phyloP scores from a whole-genome alignment of 495 filamentous ascomycete species.

The Neurospora cerealis region DNA sequence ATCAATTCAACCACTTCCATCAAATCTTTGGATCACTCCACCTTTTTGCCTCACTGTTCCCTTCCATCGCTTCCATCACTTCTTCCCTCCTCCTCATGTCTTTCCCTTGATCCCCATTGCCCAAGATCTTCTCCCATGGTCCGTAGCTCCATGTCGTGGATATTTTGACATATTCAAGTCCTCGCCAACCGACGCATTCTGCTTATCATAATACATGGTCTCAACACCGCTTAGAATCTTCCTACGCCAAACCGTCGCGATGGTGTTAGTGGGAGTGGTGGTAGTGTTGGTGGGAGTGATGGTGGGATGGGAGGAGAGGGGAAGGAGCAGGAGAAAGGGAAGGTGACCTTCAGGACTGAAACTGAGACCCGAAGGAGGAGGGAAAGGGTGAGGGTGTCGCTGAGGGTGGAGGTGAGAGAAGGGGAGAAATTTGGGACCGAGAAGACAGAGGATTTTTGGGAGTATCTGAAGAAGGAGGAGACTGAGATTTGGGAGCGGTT shows the following conservation, averaged over 20 bases:
- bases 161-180: background rate
- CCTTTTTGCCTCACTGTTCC: background rate
- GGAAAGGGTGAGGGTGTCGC: too few relatives aligned
- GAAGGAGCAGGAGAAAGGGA: too few relatives aligned
- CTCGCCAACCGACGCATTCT: background rate
- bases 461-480: too few relatives aligned
- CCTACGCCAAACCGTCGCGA: background rate
- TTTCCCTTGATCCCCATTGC: background rate
- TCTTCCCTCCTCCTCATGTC: background rate
- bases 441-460: too few relatives aligned
- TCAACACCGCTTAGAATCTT: background rate
- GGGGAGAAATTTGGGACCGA: too few relatives aligned
- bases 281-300: too few relatives aligned
- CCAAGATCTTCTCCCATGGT: background rate
- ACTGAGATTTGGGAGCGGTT: too few relatives aligned
- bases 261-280: too few relatives aligned
- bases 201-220: background rate
- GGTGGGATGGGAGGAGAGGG: too few relatives aligned
- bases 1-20: background rate
- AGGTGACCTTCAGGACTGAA: too few relatives aligned
- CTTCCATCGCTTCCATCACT: background rate
- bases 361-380: too few relatives aligned
- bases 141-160: background rate
- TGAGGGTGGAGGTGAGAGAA: too few relatives aligned
- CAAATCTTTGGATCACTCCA: background rate